A percentile compares a stretch with the other conserved stretches of the same genome.
These are phyloP conservation scores for Withania somnifera DNA, from an alignment of 305 asterid genomes.

Conservation along the genomic window DNA sequence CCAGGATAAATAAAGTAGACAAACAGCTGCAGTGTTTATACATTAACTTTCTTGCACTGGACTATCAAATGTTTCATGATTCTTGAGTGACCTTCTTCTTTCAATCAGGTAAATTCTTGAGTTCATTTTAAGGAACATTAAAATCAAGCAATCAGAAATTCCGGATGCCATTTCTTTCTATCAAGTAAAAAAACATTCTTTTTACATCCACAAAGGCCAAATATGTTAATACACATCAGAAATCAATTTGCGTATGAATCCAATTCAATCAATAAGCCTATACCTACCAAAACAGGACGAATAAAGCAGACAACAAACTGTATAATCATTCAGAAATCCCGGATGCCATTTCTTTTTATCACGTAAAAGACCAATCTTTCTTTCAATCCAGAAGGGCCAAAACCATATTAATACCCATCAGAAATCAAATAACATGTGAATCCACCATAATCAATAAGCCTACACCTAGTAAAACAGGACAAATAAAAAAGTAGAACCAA, in stretches of 20 bases:
- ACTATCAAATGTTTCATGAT: not conserved
- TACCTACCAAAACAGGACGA: too few species aligned
- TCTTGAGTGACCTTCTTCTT: not conserved
- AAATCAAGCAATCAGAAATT: not conserved
- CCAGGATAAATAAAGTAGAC: too few species aligned
- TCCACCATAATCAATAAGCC: too few species aligned
- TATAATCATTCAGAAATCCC: too few species aligned
- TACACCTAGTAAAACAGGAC: too few species aligned
- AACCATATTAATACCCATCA: too few species aligned
- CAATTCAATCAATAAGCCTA: not conserved
- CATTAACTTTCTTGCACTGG: not conserved
- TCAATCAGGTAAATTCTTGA: not conserved
- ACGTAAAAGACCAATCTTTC: too few species aligned
- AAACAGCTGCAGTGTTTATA: not conserved
- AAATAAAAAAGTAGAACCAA: not conserved
- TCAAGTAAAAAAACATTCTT: not conserved
- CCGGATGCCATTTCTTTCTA: not conserved
- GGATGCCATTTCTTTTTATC: too few species aligned
- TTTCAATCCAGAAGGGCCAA: too few species aligned
- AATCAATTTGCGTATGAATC: not conserved
- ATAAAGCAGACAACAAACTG: too few species aligned
- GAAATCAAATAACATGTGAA: too few species aligned
- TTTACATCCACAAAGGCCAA: not conserved
- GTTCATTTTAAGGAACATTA: not conserved
- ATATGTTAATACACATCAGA: not conserved